Evolutionary conservation across 257 asterid genomes (phyloP).

Genomic region (Agastache rugosa): DNA sequence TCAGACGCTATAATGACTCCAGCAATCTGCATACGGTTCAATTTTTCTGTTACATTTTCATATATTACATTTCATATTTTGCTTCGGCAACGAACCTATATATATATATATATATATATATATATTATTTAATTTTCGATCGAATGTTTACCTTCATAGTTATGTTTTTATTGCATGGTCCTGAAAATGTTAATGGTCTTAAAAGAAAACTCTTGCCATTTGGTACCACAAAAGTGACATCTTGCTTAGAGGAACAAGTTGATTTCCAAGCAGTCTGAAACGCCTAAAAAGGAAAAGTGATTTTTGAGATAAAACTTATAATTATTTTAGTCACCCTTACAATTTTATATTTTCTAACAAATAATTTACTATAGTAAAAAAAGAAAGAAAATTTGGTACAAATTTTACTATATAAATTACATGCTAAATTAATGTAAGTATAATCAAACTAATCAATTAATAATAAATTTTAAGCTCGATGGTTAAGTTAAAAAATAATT

Average conservation of each 20-base stretch:
- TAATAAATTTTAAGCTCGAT: too few species aligned
- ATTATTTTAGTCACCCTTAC: too few species aligned
- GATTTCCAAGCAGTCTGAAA: constrained; percentile 56
- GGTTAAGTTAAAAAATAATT: too few species aligned
- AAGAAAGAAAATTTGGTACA: too few species aligned
- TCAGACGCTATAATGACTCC: constrained; percentile 66
- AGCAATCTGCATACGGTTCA: constrained; percentile 47
- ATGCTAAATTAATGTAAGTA: too few species aligned
- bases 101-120: background rate
- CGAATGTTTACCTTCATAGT: constrained; percentile 46
- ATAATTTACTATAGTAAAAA: too few species aligned
- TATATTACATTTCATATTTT: background rate
- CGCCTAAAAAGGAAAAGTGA: constrained; percentile 42
- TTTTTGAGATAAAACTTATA: background rate
- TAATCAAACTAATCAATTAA: too few species aligned
- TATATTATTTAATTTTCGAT: too few species aligned
- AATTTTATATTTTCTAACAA: too few species aligned
- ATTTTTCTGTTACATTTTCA: background rate
- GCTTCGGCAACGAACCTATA: background rate
- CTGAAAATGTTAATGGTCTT: constrained; percentile 50
- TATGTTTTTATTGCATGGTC: constrained; percentile 63
- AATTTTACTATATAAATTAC: too few species aligned
- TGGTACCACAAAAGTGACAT: constrained; percentile 48
- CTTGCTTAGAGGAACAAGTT: constrained; percentile 53
- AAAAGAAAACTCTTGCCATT: constrained; percentile 43